Base-by-base conservation (phyloP, 2,329 filamentous ascomycete genomes). In the Cladophialophora yegresii region DNA sequence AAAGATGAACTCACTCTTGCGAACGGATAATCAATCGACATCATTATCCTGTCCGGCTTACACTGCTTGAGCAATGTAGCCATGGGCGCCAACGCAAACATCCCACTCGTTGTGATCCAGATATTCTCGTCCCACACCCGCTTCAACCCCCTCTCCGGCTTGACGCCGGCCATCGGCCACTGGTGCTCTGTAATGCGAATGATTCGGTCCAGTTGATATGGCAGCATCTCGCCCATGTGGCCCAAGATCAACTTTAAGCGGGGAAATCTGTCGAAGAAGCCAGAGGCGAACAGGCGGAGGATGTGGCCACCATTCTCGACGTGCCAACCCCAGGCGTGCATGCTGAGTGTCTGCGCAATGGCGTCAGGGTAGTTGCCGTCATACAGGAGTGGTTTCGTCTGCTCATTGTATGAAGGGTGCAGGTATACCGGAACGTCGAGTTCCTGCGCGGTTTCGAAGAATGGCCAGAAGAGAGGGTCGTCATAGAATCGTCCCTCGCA, bases 1-100 rank as follows among this genome's bases (percentile, higher is more conserved):
- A 28, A 5, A 51, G 47, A 23, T 13, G 13, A 51, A 54, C 51
- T 54, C 16, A 54, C 51, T n/a, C 51, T 54, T 10, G 78, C 77
- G 56, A 86, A 85, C 0, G 84, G 85, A 67, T 85, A 86, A 67
- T 86, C 84, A 8, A 85, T 80, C 65, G 82, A 85, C 69, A 82
- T 86, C 69, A 87, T 59, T 1, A 87, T 77, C 13, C 77, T 75
- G 22, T 85, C 82, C 16, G 79, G 75, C 23, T 68, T 68, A 30
- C 66, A 70, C 8, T 69, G 69, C 45, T 63, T 72, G 58, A 79
- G 61, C 33, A 79, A 53, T 26, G 73, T 72, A 8, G 77, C 77
- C 73, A 86, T 68, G 7, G 79, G 81, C 59, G 74, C 77, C 20
- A 85, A 63, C 26, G 79, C 78, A 71, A 82, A 84, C 61, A 81